Percentiles rank a stretch among this genome's conserved stretches.
These are phyloP conservation scores for Hypoxylon sp. DNA, from an alignment of 2,329 filamentous ascomycete species.

Conservation along the genomic window DNA sequence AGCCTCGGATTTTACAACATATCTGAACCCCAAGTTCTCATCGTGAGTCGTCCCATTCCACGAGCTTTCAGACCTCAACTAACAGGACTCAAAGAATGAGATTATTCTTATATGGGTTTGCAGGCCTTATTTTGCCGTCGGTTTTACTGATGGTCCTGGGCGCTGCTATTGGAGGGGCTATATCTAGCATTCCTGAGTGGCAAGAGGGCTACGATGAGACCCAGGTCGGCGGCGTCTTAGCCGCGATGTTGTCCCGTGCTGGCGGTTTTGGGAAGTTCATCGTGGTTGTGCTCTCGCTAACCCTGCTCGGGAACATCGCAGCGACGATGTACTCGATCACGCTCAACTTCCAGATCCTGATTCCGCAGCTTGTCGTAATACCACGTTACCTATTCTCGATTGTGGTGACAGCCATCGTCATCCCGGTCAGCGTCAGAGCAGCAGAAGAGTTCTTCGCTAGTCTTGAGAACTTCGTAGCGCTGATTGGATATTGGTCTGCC, in stretches of 20 bases:
- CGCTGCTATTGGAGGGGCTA: constrained; percentile 74
- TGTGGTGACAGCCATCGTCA: constrained; percentile 71
- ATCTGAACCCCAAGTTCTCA: constrained; percentile 70
- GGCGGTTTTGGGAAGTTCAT: constrained; percentile 75
- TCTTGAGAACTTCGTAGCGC: constrained; percentile 69
- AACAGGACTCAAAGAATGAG: constrained; percentile 47
- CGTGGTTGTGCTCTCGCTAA: constrained; percentile 70
- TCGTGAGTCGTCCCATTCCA: constrained; percentile 56
- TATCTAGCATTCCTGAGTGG: constrained; percentile 69
- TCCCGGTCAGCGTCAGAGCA: constrained; percentile 70
- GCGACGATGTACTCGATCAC: constrained; percentile 74
- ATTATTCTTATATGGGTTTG: constrained; percentile 70
- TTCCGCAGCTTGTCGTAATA: constrained; percentile 69
- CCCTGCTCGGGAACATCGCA: constrained; percentile 71
- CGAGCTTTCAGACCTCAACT: constrained; percentile 18
- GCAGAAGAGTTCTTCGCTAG: constrained; percentile 70
- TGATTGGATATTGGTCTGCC: constrained; percentile 73
- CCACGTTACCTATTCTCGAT: constrained; percentile 72
- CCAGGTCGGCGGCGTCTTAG: constrained; percentile 71
- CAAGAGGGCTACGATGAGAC: constrained; percentile 66
- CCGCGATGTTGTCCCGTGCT: constrained; percentile 70
- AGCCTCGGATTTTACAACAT: constrained; percentile 73
- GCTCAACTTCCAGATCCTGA: constrained; percentile 74
- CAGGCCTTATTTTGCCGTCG: constrained; percentile 69
- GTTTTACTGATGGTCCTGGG: constrained; percentile 74